Base-by-base conservation (phyloP, 352 stramenopile genomes). In the Phytophthora fragariae region DNA sequence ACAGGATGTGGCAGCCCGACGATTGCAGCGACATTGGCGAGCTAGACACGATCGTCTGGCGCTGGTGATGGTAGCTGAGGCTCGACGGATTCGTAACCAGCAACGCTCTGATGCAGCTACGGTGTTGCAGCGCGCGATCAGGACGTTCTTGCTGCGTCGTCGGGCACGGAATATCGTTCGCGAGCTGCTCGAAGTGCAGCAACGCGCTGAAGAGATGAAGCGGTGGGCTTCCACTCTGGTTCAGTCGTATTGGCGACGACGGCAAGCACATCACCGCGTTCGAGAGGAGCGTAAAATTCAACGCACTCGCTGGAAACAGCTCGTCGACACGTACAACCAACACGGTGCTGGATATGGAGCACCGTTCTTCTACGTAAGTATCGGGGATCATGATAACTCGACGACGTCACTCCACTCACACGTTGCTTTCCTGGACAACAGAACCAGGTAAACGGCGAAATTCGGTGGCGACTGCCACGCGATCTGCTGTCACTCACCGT, bases 391-490 rank as follows among this genome's bases (percentile, higher is more conserved):
- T 39, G 33, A 11, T 57, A 19, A 15, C 17, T 70, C 37, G 14
- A 21, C n/a, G 9, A 29, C 41, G 21, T 5, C 44, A 35, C 59
- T 6, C 24, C 9, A 17, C 37, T 71, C 39, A 62, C 70, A 31
- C 31, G 41, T 35, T 66, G 14, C 37, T 2, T 11, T 62, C 3
- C 58, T 31, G n/a, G 11, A 24, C 47, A 29, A 27, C 47, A 95
- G 88, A 98, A 98, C 68, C 90, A 98, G 84, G 74, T 97, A 62
- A 98, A 86, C 31, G 85, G 90, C 1, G 92, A 98, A 47, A 96
- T 98, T 54, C 82, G 92, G 8, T 98, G 93, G 89, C 89, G 95
- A 31, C 92, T 97, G 73, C 96, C 93, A 19, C 86, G 95, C 31
- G 89, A 97, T 47, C 69, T 98, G 2, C 85, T 99, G 10, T 83